phyloP scores from a whole-genome alignment of 768 basidiomycete genomes.

The Kwoniella sp. region DNA sequence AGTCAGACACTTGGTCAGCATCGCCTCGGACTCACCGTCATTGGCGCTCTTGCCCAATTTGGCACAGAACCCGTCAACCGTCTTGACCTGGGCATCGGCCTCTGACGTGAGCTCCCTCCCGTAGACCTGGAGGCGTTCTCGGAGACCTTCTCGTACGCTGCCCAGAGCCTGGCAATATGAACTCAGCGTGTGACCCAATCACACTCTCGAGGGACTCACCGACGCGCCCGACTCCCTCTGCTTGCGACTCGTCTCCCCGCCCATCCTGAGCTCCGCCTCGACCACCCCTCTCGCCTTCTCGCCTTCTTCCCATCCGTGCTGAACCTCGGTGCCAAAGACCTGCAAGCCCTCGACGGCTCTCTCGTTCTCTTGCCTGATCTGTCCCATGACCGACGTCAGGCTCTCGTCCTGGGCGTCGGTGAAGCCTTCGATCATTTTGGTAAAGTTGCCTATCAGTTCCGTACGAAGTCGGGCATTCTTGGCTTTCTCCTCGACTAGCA shows the following conservation, averaged over 20 bases:
- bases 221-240: constrained; percentile 22
- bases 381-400: constrained; percentile 59
- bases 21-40: constrained; percentile 16
- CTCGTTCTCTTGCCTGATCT: constrained; percentile 58
- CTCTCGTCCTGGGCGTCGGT: constrained; percentile 64
- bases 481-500: constrained; percentile 64
- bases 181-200: neutral
- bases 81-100: constrained; percentile 17
- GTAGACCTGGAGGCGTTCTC: constrained; percentile 18
- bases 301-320: constrained; percentile 47
- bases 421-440: constrained; percentile 67
- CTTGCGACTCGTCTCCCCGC: constrained; percentile 2
- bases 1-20: neutral
- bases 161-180: constrained; percentile 15
- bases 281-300: constrained; percentile 57
- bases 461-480: constrained; percentile 67
- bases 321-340: constrained; percentile 53
- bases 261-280: constrained; percentile 47
- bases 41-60: constrained; percentile 18
- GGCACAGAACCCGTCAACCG: constrained; percentile 26
- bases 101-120: constrained; percentile 13
- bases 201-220: constrained; percentile 12
- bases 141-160: constrained; percentile 16
- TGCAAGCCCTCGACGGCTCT: constrained; percentile 58
- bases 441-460: constrained; percentile 70